Evolutionary conservation across 768 basidiomycete species (phyloP), one percentile per base, ranked within the genome.

Genomic region (Leccinum subtestaceum): DNA sequence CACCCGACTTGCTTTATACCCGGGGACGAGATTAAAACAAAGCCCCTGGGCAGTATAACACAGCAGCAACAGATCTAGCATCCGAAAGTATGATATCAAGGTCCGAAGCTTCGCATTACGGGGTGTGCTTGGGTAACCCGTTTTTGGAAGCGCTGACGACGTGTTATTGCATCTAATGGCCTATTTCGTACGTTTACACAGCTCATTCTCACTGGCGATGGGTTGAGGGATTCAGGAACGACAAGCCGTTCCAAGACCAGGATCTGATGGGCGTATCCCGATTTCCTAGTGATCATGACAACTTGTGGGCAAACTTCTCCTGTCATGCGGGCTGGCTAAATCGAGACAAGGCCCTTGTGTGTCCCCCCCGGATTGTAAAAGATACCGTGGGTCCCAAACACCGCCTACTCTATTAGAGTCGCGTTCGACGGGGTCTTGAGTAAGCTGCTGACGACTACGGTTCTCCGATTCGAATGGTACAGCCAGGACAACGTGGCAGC

Each of bases 41-140:
- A 27, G 29, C 21, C 62, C 61, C 57, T 60, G 58, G 40, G 19
- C 32, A 45, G 45, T 21, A 55, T 60, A 57, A 59, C 59, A 61
- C 52, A 21, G 47, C 21, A 21, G 56, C 25, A 23, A 57, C 46
- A 59, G 58, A 67, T 55, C 45, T n/a, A 45, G 45, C 34, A 43
- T 32, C 62, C 65, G 59, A 58, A 54, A 50, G 52, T 58, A 67
- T 56, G 62, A 64, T 53, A 67, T 64, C 59, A 34, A 58, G 68
- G n/a, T 47, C 48, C 65, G 60, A 57, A 58, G 43, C 60, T 67
- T 64, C 60, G 50, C 62, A 64, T 58, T 64, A 62, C 52, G 58
- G 19, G 48, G 43, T 46, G 40, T 29, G 65, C 49, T 49, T 67
- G 52, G 51, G 40, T 32, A 56, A 51, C 55, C 67, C 56, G 23